phyloP scores from a whole-genome alignment of 257 asterid genomes.

The Solanum ossicruentum region DNA sequence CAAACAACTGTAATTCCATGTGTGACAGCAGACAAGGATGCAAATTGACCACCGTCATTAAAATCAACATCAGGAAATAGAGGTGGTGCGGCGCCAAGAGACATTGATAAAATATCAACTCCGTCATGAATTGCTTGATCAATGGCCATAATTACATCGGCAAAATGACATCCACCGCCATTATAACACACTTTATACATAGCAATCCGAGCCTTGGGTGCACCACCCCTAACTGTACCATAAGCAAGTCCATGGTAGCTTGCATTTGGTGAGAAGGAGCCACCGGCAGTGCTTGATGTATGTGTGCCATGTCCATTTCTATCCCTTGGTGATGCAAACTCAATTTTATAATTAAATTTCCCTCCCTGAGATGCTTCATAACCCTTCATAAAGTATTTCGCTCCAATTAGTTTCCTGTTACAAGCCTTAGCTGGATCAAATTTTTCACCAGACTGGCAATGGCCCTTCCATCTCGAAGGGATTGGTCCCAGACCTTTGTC shows the following conservation, averaged over 20 bases:
- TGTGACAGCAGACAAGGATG: slow-evolving; percentile 24
- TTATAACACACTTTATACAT: slow-evolving; percentile 12
- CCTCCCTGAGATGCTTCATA: background rate
- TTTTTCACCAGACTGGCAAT: slow-evolving; percentile 6
- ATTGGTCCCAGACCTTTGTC: slow-evolving; percentile 25
- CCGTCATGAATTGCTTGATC: slow-evolving; percentile 34
- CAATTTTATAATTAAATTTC: background rate
- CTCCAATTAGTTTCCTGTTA: slow-evolving; percentile 33
- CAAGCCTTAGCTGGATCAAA: slow-evolving; percentile 12
- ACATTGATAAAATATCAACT: slow-evolving; percentile 24
- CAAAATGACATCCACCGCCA: background rate
- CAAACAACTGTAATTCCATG: slow-evolving; percentile 23
- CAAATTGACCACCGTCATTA: background rate
- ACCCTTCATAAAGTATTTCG: slow-evolving; percentile 20
- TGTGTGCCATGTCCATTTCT: slow-evolving; percentile 17
- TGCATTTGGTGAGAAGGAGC: background rate
- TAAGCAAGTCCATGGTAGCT: slow-evolving; percentile 13
- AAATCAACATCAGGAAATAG: slow-evolving; percentile 8
- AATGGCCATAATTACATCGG: slow-evolving; percentile 17
- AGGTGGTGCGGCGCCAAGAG: background rate
- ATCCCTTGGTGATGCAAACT: slow-evolving; percentile 21
- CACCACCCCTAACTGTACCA: slow-evolving; percentile 28
- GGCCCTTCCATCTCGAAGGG: slow-evolving; percentile 33
- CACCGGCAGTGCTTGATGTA: slow-evolving; percentile 13
- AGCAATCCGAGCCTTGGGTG: slow-evolving; percentile 31